Conservation (phyloP, 1,284 basidiomycete genomes). For the Pascua guehoae region DNA sequence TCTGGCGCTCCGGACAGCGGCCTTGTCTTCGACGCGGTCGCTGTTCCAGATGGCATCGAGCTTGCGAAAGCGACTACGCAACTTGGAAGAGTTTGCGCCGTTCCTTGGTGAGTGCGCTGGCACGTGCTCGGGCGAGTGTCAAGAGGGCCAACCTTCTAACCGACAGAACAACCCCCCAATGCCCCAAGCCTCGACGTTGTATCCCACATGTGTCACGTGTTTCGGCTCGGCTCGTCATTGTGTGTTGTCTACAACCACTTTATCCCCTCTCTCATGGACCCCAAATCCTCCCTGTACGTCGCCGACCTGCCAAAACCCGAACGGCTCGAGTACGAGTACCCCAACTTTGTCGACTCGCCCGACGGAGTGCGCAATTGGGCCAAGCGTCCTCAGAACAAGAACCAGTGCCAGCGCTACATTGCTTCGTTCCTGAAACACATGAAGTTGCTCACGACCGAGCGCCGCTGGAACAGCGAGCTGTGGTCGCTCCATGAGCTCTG, state of each 20-base stretch:
- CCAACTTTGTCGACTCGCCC: slow-evolving; percentile 59
- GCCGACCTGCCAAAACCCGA: slow-evolving; percentile 52
- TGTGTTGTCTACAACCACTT: slow-evolving; percentile 94
- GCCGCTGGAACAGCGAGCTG: slow-evolving; percentile 52
- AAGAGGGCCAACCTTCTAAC: background rate
- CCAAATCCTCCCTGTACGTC: slow-evolving; percentile 51
- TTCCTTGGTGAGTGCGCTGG: slow-evolving; percentile 41
- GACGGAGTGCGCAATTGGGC: slow-evolving; percentile 68
- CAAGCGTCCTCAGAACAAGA: slow-evolving; percentile 64
- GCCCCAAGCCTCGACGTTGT: slow-evolving; percentile 57
- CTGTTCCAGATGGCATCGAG: slow-evolving; percentile 46
- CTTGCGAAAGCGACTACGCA: slow-evolving; percentile 38
- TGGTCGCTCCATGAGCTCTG: slow-evolving; percentile 69
- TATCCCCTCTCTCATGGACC: slow-evolving; percentile 59
- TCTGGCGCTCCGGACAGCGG: slow-evolving; percentile 48
- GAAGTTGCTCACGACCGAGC: slow-evolving; percentile 49
- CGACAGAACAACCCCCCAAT: slow-evolving; percentile 37
- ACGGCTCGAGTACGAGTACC: slow-evolving; percentile 48
- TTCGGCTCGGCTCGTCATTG: slow-evolving; percentile 87
- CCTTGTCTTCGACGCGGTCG: slow-evolving; percentile 44
- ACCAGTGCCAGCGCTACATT: slow-evolving; percentile 62
- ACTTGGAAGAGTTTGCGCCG: slow-evolving; percentile 42
- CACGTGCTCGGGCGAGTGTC: background rate
- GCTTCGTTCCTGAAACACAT: slow-evolving; percentile 57
- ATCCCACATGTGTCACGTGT: slow-evolving; percentile 87